A percentile compares a stretch with the other conserved stretches of the same genome.
Conservation (phyloP, 2,329 filamentous ascomycete species). For the Helotiales sp. region DNA sequence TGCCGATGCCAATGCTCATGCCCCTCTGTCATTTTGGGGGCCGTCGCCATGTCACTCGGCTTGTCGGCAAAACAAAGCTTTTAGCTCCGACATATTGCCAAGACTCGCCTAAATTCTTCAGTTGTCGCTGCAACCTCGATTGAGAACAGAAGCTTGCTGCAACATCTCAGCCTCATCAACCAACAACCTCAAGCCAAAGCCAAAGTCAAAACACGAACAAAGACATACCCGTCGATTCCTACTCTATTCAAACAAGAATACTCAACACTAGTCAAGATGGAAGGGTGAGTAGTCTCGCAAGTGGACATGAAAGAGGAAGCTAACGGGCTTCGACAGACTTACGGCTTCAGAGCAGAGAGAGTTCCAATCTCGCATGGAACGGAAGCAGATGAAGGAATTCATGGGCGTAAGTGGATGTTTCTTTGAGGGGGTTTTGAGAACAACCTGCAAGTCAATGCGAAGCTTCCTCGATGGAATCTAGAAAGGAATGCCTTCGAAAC, state of each 20-base stretch:
- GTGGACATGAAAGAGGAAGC: slow-evolving; percentile 1
- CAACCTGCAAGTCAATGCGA: slow-evolving; percentile 1
- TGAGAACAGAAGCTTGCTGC: neutral
- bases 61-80: slow-evolving; percentile 21
- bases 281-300: slow-evolving; percentile 37
- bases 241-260: neutral
- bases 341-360: slow-evolving; percentile 78
- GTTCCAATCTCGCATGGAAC: slow-evolving; percentile 93
- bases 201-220: neutral
- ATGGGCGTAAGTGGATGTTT: slow-evolving; percentile 75
- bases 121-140: slow-evolving; percentile 1
- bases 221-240: neutral
- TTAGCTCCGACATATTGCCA: slow-evolving; percentile 13
- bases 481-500: neutral
- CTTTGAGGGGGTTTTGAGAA: slow-evolving; percentile 10
- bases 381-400: slow-evolving; percentile 98
- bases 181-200: slow-evolving; percentile 1
- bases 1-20: neutral
- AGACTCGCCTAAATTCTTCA: slow-evolving; percentile 16
- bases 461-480: neutral
- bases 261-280: slow-evolving; percentile 48
- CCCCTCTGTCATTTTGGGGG: neutral
- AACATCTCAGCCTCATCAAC: slow-evolving; percentile 6
- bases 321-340: slow-evolving; percentile 37
- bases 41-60: neutral